Evolutionary conservation across 140 eudicot genomes (phyloP).

Genomic region (Anethum foeniculum): DNA sequence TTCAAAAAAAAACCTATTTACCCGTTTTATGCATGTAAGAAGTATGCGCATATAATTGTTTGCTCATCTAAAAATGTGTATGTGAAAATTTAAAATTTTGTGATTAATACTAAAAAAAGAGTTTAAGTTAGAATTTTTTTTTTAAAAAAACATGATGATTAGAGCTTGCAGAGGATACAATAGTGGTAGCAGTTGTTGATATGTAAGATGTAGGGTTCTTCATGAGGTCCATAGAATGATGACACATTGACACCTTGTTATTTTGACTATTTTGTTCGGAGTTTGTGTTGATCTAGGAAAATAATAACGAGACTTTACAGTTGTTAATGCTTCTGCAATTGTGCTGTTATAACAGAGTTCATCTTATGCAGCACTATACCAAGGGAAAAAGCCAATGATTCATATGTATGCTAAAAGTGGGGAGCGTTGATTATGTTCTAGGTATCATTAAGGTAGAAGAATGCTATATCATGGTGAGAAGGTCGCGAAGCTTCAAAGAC

Average conservation of each 20-base stretch:
- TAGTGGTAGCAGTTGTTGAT: not conserved
- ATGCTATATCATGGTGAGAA: not conserved
- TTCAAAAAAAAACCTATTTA: too few relatives aligned
- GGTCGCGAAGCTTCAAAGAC: not conserved
- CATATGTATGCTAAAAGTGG: not conserved
- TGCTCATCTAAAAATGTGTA: too few relatives aligned
- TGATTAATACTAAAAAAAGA: too few relatives aligned
- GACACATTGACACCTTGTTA: not conserved
- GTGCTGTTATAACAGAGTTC: not conserved
- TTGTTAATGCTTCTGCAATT: not conserved
- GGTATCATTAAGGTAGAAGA: not conserved
- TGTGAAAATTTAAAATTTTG: too few relatives aligned
- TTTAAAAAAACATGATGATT: too few relatives aligned
- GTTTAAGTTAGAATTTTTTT: too few relatives aligned
- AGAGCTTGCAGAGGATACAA: too few relatives aligned
- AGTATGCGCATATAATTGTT: too few relatives aligned
- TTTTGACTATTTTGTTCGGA: not conserved
- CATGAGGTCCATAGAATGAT: not conserved
- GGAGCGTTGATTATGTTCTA: not conserved
- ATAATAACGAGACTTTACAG: not conserved
- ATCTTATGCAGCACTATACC: not conserved
- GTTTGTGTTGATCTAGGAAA: not conserved
- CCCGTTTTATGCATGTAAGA: too few relatives aligned
- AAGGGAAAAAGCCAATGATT: not conserved
- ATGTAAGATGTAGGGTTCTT: not conserved